Percentiles rank a stretch among this genome's conserved stretches.
Conservation (phyloP, 345 rosid genomes). For the Cardamine occulta region DNA sequence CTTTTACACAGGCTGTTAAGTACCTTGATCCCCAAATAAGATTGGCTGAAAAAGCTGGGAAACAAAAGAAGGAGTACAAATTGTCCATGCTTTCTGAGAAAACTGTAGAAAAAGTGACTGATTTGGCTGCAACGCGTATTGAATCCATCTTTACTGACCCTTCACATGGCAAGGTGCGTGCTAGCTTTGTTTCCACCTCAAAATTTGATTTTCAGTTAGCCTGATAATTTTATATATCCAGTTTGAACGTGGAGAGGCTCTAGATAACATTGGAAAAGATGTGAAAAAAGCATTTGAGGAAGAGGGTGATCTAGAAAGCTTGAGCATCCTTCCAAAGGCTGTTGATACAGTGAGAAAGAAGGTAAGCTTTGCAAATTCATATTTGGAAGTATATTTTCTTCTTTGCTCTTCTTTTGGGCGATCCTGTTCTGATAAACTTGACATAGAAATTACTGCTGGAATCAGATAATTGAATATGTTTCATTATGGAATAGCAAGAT, state of each 20-base stretch:
- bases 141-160: conserved; percentile 83
- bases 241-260: conserved; percentile 98
- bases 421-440: conserved; percentile 2
- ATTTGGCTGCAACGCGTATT: conserved; percentile 68
- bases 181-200: conserved; percentile 26
- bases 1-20: conserved; percentile 74
- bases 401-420: conserved; percentile 24
- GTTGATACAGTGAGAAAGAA: conserved; percentile 90
- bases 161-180: conserved; percentile 82
- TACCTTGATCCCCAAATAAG: conserved; percentile 87
- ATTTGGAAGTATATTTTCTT: conserved; percentile 1
- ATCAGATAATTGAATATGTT: background rate
- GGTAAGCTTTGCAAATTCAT: conserved; percentile 47
- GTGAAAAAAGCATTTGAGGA: conserved; percentile 72
- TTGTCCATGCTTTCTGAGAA: conserved; percentile 75
- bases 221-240: conserved; percentile 41
- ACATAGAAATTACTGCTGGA: conserved; percentile 15
- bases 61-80: conserved; percentile 87
- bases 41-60: conserved; percentile 90
- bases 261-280: conserved; percentile 76
- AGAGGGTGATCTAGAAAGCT: conserved; percentile 88
- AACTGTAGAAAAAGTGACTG: conserved; percentile 68
- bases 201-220: background rate
- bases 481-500: background rate
- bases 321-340: conserved; percentile 71